Percentiles rank a stretch among this genome's conserved stretches.
Evolutionary conservation across 1,284 basidiomycete genomes (phyloP).

Genomic region (Meira miltonrushii): DNA sequence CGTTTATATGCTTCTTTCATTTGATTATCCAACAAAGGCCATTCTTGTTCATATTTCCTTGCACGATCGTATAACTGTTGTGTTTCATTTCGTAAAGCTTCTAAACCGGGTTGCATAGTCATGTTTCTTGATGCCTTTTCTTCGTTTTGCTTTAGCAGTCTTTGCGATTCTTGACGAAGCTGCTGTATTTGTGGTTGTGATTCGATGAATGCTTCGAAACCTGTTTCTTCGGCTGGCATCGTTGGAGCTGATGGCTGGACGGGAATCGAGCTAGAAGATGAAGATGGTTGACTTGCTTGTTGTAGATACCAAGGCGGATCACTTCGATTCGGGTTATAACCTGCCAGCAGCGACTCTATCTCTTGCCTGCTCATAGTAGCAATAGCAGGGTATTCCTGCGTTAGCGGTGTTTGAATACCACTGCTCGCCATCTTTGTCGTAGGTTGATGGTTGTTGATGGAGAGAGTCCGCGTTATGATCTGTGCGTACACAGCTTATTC

Average conservation of each 20-base stretch:
- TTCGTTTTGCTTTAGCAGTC: constrained; percentile 28
- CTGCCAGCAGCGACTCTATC: constrained; percentile 24
- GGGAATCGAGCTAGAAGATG: not conserved
- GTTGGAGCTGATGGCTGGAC: not conserved
- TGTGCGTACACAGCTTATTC: not conserved
- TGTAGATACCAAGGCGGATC: constrained; percentile 1
- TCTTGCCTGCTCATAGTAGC: constrained; percentile 29
- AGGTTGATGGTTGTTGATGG: not conserved
- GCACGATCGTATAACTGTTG: constrained; percentile 34
- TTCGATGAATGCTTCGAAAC: constrained; percentile 35
- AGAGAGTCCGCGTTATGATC: not conserved
- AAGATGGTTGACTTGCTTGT: not conserved
- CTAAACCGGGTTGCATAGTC: constrained; percentile 30
- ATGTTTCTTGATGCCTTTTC: constrained; percentile 31
- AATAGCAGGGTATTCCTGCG: constrained; percentile 25
- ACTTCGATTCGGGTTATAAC: not conserved
- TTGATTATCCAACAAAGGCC: constrained; percentile 22
- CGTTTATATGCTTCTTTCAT: constrained; percentile 35
- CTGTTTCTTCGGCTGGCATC: not conserved
- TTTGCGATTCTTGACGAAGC: constrained; percentile 24
- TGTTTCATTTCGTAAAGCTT: constrained; percentile 36
- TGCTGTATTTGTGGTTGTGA: constrained; percentile 25
- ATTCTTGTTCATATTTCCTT: constrained; percentile 25
- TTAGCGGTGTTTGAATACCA: constrained; percentile 9
- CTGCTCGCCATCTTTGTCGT: not conserved